Evolutionary conservation across 768 basidiomycete genomes (phyloP).

Genomic region (Macrolepiota dolichaula): DNA sequence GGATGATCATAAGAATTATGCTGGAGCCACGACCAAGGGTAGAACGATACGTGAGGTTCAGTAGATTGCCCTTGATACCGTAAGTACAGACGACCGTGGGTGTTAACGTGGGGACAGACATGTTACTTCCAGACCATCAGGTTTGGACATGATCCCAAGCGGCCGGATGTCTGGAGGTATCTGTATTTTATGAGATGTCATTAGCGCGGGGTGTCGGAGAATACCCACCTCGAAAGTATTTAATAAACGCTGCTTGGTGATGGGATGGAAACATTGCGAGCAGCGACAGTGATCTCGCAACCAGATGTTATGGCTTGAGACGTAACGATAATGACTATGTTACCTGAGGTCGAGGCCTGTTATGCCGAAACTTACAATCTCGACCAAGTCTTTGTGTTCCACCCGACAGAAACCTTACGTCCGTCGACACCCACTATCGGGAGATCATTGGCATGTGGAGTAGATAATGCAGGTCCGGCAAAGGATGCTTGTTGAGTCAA

Average conservation of each 20-base stretch:
- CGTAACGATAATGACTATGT: not conserved
- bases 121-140: slow-evolving; percentile 66
- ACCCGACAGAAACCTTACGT: slow-evolving; percentile 62
- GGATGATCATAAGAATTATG: slow-evolving; percentile 79
- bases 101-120: slow-evolving; percentile 47
- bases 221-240: slow-evolving; percentile 74
- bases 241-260: slow-evolving; percentile 88
- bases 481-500: slow-evolving; percentile 13
- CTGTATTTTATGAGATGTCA: slow-evolving; percentile 33
- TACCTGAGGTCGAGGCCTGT: not conserved
- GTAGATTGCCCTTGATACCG: slow-evolving; percentile 48
- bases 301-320: slow-evolving; percentile 82
- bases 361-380: slow-evolving; percentile 57
- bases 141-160: slow-evolving; percentile 46
- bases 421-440: slow-evolving; percentile 57
- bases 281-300: slow-evolving; percentile 92
- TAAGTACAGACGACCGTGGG: not conserved
- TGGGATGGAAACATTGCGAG: slow-evolving; percentile 76
- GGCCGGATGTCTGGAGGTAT: slow-evolving; percentile 77
- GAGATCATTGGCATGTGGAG: slow-evolving; percentile 32
- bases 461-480: slow-evolving; percentile 12
- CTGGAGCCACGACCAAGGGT: slow-evolving; percentile 85
- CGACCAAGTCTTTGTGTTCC: slow-evolving; percentile 71
- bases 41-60: slow-evolving; percentile 71
- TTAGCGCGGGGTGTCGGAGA: not conserved